Percentiles rank a stretch among this genome's conserved stretches.
These are phyloP conservation scores for Hyphodiscus hymeniophilus DNA, from an alignment of 495 filamentous ascomycete genomes.

Conservation along the genomic window DNA sequence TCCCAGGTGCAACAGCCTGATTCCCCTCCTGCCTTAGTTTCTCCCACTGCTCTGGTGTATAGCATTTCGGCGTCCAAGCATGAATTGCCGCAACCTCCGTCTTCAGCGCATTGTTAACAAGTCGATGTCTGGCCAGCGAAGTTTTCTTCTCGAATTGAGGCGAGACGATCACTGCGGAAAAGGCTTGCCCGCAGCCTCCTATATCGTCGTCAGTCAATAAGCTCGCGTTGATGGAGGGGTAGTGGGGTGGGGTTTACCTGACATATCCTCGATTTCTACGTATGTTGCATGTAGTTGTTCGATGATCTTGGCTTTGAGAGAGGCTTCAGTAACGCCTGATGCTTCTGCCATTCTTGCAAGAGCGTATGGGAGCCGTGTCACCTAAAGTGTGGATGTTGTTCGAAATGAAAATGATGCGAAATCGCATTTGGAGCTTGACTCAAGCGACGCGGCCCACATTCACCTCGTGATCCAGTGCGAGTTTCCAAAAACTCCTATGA, in stretches of 20 bases:
- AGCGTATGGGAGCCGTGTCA: constrained; percentile 4
- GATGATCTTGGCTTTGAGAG: constrained; percentile 58
- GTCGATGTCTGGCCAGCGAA: constrained; percentile 76
- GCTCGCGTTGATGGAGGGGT: background rate
- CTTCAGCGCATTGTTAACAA: constrained; percentile 82
- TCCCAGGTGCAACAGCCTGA: constrained; percentile 19
- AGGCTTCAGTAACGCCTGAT: constrained; percentile 59
- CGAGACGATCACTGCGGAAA: constrained; percentile 86
- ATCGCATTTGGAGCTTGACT: constrained; percentile 6
- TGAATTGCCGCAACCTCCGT: constrained; percentile 92
- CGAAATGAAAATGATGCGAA: constrained; percentile 10
- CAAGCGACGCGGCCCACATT: constrained; percentile 3
- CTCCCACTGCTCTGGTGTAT: constrained; percentile 90
- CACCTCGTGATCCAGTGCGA: background rate
- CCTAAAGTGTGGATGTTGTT: constrained; percentile 14
- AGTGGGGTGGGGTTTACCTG: constrained; percentile 49
- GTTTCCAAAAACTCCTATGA: background rate
- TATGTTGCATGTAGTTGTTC: constrained; percentile 69
- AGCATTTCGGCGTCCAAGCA: constrained; percentile 97
- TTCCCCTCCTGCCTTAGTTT: constrained; percentile 41
- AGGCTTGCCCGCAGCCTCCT: constrained; percentile 96
- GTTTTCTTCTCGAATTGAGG: constrained; percentile 80
- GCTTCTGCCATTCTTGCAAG: constrained; percentile 38
- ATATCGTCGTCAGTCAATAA: background rate
- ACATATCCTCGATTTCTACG: constrained; percentile 90